phyloP scores from a whole-genome alignment of 1,284 basidiomycete genomes.

The Tylopilus sp. region DNA sequence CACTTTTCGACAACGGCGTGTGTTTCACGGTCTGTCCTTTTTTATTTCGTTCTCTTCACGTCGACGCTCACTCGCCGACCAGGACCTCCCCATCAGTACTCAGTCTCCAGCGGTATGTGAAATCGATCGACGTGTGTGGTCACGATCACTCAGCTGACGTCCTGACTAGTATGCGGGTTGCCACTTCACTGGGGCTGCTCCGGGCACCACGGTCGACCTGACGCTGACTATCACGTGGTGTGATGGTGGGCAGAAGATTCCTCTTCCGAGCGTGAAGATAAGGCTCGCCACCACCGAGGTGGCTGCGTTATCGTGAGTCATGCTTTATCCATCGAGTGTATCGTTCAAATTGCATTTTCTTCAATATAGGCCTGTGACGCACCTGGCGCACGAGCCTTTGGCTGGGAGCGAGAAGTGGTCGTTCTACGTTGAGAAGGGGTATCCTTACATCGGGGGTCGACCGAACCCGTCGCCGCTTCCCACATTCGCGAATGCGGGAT shows the following conservation, averaged over 20 bases:
- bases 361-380: slow-evolving; percentile 6
- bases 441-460: slow-evolving; percentile 10
- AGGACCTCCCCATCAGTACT: not conserved
- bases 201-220: not conserved
- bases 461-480: slow-evolving; percentile 13
- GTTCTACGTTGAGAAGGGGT: slow-evolving; percentile 1
- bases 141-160: not conserved
- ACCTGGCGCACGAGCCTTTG: not conserved
- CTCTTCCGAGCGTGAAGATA: slow-evolving; percentile 6
- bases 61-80: not conserved
- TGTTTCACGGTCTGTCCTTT: slow-evolving; percentile 6
- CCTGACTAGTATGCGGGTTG: slow-evolving; percentile 1
- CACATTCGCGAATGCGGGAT: not conserved
- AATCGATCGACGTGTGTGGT: not conserved
- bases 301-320: not conserved
- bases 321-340: not conserved
- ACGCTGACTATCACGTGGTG: slow-evolving; percentile 10
- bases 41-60: not conserved
- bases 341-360: not conserved
- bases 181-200: slow-evolving; percentile 13
- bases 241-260: not conserved
- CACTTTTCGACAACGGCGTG: slow-evolving; percentile 4
- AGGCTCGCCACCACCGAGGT: slow-evolving; percentile 4
- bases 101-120: slow-evolving; percentile 9
- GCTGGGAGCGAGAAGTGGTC: slow-evolving; percentile 5